Conservation (phyloP, 1,284 basidiomycete species). For the Schizophyllum commune region DNA sequence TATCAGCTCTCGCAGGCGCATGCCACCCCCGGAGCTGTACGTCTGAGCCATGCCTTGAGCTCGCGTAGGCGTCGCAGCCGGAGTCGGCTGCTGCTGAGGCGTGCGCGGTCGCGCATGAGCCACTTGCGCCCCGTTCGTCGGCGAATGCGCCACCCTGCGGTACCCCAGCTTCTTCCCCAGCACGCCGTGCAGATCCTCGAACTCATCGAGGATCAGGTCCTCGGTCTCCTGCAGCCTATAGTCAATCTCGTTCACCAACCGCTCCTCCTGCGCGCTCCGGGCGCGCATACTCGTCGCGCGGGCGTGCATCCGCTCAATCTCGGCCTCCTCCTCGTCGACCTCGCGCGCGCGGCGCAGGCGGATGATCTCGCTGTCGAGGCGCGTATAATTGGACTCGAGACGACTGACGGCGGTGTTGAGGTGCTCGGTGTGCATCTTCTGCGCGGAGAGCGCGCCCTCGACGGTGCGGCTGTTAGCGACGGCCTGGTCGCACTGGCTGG, state of each 20-base stretch:
- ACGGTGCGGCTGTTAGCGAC: background rate
- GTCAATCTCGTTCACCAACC: background rate
- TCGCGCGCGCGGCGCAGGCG: background rate
- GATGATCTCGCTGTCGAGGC: background rate
- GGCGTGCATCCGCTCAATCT: background rate
- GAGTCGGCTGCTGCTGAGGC: background rate
- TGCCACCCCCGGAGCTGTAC: background rate
- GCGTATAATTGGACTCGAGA: background rate
- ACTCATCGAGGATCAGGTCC: background rate
- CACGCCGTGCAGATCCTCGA: background rate
- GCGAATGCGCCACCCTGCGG: background rate
- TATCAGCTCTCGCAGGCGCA: background rate
- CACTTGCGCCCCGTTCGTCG: no score
- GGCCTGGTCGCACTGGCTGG: background rate
- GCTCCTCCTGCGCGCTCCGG: background rate
- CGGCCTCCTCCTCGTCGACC: background rate
- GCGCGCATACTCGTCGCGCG: background rate
- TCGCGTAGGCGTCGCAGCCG: background rate
- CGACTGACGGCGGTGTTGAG: background rate
- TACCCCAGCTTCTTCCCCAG: background rate
- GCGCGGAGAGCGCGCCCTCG: background rate
- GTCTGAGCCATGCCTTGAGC: background rate
- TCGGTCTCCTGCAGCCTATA: background rate
- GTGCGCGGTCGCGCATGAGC: background rate
- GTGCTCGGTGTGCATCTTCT: background rate